These are phyloP conservation scores for Fusarium coicis DNA, from an alignment of 2,329 filamentous ascomycete genomes.

Conservation along the genomic window DNA sequence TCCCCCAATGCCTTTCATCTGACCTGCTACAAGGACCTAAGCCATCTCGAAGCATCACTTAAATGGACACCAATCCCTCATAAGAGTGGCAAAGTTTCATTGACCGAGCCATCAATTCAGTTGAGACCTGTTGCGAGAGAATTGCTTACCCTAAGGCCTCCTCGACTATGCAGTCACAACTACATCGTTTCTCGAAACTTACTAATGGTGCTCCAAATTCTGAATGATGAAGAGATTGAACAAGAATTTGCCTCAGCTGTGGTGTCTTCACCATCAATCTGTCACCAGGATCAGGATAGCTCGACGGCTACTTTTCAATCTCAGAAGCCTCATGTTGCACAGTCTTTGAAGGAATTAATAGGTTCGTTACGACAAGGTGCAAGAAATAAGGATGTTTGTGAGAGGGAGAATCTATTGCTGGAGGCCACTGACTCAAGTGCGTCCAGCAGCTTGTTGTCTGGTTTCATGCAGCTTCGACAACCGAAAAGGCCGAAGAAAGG, in stretches of 20 bases:
- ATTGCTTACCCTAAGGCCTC: constrained; percentile 18
- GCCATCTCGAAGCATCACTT: constrained; percentile 29
- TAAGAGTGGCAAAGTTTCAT: not conserved
- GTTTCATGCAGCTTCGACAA: constrained; percentile 48
- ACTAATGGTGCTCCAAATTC: constrained; percentile 21
- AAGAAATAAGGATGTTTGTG: constrained; percentile 1
- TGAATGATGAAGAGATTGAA: constrained; percentile 41
- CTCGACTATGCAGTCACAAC: constrained; percentile 28
- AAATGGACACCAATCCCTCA: constrained; percentile 41
- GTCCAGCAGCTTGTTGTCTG: constrained; percentile 44
- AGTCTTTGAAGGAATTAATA: constrained; percentile 7
- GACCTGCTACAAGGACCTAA: not conserved
- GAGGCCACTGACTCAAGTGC: constrained; percentile 30
- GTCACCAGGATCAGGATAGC: not conserved
- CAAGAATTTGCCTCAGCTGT: not conserved
- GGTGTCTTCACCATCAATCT: too few relatives aligned
- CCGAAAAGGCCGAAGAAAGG: constrained; percentile 39
- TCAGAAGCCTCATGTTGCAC: not conserved
- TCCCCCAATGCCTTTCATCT: constrained; percentile 7
- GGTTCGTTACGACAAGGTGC: not conserved
- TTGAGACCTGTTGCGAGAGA: constrained; percentile 4
- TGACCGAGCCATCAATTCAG: constrained; percentile 27
- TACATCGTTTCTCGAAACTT: constrained; percentile 10
- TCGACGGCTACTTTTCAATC: not conserved
- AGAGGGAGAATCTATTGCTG: constrained; percentile 17